Conservation (phyloP, 805 yeast species). For the Hanseniaspora nectarophila region DNA sequence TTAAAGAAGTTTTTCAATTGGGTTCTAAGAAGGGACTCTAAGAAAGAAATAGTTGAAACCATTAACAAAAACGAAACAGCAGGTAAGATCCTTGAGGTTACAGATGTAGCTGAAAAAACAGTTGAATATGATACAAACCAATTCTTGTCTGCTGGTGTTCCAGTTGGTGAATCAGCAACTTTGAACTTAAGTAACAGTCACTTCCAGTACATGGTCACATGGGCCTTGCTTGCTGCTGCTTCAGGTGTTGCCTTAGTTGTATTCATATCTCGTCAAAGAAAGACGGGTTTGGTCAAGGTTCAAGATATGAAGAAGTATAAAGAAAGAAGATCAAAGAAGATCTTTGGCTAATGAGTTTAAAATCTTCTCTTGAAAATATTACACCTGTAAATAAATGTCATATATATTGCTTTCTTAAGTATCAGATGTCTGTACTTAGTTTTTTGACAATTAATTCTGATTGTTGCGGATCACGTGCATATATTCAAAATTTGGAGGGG, state of each 20-base stretch:
- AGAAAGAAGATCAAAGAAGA: slow-evolving; percentile 30
- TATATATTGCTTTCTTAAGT: no score
- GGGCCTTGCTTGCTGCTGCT: slow-evolving; percentile 55
- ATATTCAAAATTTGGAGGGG: not conserved
- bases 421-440: not conserved
- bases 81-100: not conserved
- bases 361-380: no score
- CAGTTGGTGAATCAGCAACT: slow-evolving; percentile 72
- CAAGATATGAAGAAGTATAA: slow-evolving; percentile 32
- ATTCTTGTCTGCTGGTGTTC: slow-evolving; percentile 72
- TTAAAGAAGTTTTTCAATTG: not conserved
- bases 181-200: slow-evolving; percentile 80
- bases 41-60: no score
- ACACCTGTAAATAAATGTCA: not conserved
- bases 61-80: not conserved
- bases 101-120: slow-evolving; percentile 16
- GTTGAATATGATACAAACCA: slow-evolving; percentile 43
- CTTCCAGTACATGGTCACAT: slow-evolving; percentile 80
- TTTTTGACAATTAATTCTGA: not conserved
- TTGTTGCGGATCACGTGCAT: not conserved
- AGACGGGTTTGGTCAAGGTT: slow-evolving; percentile 25
- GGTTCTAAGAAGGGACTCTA: not conserved
- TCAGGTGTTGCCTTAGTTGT: slow-evolving; percentile 51
- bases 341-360: not conserved
- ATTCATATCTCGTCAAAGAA: slow-evolving; percentile 35